phyloP scores from a whole-genome alignment of 495 filamentous ascomycete species.

The Poronia punctata region DNA sequence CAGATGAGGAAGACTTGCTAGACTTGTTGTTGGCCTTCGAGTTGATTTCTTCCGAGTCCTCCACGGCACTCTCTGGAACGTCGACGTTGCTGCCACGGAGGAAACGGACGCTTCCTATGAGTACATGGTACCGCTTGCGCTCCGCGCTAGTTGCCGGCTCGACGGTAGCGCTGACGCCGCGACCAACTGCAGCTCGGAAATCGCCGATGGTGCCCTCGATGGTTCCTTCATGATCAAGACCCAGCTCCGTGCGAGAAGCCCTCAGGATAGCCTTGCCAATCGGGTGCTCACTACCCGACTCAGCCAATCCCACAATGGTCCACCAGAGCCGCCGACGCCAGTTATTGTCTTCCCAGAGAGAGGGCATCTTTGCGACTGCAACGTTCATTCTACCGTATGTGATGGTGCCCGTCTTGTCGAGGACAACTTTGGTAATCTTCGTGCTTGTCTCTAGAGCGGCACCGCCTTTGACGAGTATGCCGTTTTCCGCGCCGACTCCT shows the following conservation, averaged over 20 bases:
- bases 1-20: constrained; percentile 24
- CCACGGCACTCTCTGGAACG: constrained; percentile 55
- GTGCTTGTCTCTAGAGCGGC: constrained; percentile 89
- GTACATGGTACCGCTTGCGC: constrained; percentile 62
- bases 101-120: constrained; percentile 76
- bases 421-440: constrained; percentile 84
- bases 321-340: constrained; percentile 80
- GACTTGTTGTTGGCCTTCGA: constrained; percentile 31
- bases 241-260: constrained; percentile 66
- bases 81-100: constrained; percentile 59
- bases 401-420: constrained; percentile 98
- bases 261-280: constrained; percentile 77
- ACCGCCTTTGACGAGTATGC: constrained; percentile 94
- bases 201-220: constrained; percentile 78
- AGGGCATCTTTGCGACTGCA: constrained; percentile 56
- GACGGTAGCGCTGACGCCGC: constrained; percentile 75
- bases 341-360: constrained; percentile 61
- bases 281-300: constrained; percentile 92
- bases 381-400: constrained; percentile 95
- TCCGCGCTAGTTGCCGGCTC: constrained; percentile 64
- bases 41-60: constrained; percentile 50
- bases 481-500: constrained; percentile 91
- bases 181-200: constrained; percentile 76
- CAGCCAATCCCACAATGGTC: constrained; percentile 85
- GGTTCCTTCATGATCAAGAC: constrained; percentile 60